Evolutionary conservation across 2,329 filamentous ascomycete species (phyloP).

Genomic region (Sclerotinia borealis): DNA sequence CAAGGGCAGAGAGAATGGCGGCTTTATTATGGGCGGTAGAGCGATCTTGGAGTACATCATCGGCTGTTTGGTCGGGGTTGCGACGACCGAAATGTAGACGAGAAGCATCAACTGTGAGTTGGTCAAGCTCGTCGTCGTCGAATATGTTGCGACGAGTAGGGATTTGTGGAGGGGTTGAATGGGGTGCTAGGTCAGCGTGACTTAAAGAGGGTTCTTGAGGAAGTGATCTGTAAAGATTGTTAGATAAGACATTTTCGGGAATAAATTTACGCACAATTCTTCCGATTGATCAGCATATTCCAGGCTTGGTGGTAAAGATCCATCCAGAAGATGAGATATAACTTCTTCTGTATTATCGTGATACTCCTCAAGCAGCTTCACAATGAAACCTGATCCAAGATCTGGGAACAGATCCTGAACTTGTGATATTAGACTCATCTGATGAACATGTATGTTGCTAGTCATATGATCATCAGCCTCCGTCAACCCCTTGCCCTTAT

Average conservation of each 20-base stretch:
- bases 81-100: constrained; percentile 76
- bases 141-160: constrained; percentile 66
- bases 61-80: constrained; percentile 57
- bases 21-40: constrained; percentile 67
- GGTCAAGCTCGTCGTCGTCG: constrained; percentile 74
- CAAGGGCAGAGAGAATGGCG: constrained; percentile 80
- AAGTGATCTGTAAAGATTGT: constrained; percentile 19
- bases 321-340: constrained; percentile 74
- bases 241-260: neutral
- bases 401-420: constrained; percentile 93
- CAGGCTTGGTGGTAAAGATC: constrained; percentile 65
- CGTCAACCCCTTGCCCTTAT: constrained; percentile 40
- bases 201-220: constrained; percentile 21
- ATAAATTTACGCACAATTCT: constrained; percentile 34
- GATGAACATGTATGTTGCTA: constrained; percentile 57
- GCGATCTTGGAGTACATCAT: constrained; percentile 62
- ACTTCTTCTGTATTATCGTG: constrained; percentile 70
- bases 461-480: constrained; percentile 41
- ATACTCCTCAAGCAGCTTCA: constrained; percentile 75
- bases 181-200: constrained; percentile 46
- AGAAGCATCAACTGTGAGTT: constrained; percentile 58
- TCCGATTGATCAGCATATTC: constrained; percentile 57
- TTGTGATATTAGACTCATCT: constrained; percentile 77
- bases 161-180: constrained; percentile 50
- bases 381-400: constrained; percentile 74